phyloP scores from a whole-genome alignment of 345 rosid species.

The Heritiera littoralis region DNA sequence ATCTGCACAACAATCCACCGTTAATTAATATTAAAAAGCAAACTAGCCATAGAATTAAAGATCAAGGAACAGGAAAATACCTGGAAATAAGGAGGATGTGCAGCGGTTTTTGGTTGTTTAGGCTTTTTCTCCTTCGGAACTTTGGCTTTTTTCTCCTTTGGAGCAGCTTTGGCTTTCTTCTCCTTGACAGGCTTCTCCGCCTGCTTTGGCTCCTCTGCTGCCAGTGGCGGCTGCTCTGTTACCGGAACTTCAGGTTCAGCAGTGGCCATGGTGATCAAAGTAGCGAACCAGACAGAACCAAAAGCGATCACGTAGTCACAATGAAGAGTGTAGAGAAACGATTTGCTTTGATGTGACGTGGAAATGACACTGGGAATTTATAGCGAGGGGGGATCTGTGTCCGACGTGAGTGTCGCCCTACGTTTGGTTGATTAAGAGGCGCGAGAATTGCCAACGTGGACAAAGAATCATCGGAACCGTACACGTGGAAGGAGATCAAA shows the following conservation, averaged over 20 bases:
- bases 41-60: background rate
- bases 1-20: slow-evolving; percentile 44
- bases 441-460: slow-evolving; percentile 46
- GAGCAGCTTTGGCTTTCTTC: slow-evolving; percentile 33
- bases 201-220: slow-evolving; percentile 35
- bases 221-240: slow-evolving; percentile 19
- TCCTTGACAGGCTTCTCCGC: slow-evolving; percentile 36
- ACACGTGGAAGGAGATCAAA: slow-evolving; percentile 51
- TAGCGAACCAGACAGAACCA: background rate
- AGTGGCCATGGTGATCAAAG: slow-evolving; percentile 29
- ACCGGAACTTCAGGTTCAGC: slow-evolving; percentile 38
- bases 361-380: slow-evolving; percentile 28
- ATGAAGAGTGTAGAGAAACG: background rate
- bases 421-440: slow-evolving; percentile 28
- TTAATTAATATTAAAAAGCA: background rate
- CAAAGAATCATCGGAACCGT: slow-evolving; percentile 30
- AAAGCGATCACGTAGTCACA: background rate
- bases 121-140: slow-evolving; percentile 47
- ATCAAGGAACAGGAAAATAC: slow-evolving; percentile 20
- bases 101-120: slow-evolving; percentile 41
- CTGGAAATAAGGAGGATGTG: slow-evolving; percentile 87
- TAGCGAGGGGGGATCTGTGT: slow-evolving; percentile 30
- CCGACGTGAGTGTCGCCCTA: background rate
- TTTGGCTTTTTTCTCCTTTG: slow-evolving; percentile 39
- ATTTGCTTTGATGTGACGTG: background rate